These are phyloP conservation scores for Chlorencoelia australis DNA, from an alignment of 2,329 filamentous ascomycete genomes.

Conservation along the genomic window DNA sequence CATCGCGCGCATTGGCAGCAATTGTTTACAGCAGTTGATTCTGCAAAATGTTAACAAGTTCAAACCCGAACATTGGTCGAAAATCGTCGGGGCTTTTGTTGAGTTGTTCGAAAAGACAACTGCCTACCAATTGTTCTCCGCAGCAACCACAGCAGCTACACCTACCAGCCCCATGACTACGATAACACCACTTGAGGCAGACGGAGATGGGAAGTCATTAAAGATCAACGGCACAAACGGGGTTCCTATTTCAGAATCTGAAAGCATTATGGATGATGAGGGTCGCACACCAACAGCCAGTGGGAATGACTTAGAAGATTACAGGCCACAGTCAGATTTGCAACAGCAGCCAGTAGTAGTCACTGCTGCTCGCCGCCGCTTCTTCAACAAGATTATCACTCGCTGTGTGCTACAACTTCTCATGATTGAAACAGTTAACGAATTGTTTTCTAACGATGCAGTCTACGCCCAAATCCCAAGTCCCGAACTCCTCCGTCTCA, in stretches of 20 bases:
- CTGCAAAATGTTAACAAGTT: constrained; percentile 95
- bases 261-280: constrained; percentile 25
- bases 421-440: constrained; percentile 99
- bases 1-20: constrained; percentile 93
- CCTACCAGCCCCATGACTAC: constrained; percentile 44
- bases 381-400: constrained; percentile 99
- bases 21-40: constrained; percentile 93
- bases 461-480: constrained; percentile 93
- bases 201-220: constrained; percentile 40
- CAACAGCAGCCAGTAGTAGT: constrained; percentile 88
- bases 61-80: constrained; percentile 74
- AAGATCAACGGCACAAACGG: constrained; percentile 49
- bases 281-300: constrained; percentile 19
- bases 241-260: constrained; percentile 23
- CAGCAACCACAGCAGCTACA: constrained; percentile 47
- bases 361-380: constrained; percentile 81
- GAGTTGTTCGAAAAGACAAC: constrained; percentile 92
- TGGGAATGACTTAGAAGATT: constrained; percentile 55
- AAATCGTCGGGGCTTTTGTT: constrained; percentile 92
- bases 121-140: constrained; percentile 88
- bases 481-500: constrained; percentile 76
- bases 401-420: constrained; percentile 94
- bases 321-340: constrained; percentile 63
- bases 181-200: constrained; percentile 21
- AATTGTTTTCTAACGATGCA: constrained; percentile 93